phyloP scores from a whole-genome alignment of 2,329 filamentous ascomycete species.

The Colletotrichum spinosum region DNA sequence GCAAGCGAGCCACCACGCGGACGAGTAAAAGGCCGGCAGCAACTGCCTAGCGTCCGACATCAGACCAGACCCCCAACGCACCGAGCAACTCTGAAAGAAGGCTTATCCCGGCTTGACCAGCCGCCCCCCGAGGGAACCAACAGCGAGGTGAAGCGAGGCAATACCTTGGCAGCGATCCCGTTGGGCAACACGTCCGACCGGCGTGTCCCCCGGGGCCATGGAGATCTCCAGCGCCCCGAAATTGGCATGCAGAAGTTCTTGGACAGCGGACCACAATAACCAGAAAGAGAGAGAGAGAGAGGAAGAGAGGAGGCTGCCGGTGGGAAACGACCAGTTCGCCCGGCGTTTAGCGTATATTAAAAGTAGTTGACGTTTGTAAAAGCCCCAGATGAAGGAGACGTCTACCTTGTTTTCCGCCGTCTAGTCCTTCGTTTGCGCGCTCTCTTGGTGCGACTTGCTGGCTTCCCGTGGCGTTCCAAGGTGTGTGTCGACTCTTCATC shows the following conservation, averaged over 20 bases:
- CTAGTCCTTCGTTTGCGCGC: not conserved
- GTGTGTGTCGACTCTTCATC: conserved; percentile 1
- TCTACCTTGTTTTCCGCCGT: not conserved
- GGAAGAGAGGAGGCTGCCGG: no score
- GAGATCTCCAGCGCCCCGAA: conserved; percentile 6
- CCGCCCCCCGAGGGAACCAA: not conserved
- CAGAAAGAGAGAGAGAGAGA: no score
- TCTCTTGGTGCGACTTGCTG: conserved; percentile 4
- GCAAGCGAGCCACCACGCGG: not conserved
- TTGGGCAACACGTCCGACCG: conserved; percentile 24
- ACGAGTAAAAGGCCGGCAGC: not conserved
- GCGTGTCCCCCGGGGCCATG: conserved; percentile 1
- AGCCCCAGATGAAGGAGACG: conserved; percentile 3
- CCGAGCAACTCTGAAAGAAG: conserved; percentile 9
- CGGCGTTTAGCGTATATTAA: conserved; percentile 32
- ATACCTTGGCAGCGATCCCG: conserved; percentile 3
- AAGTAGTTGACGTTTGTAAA: conserved; percentile 13
- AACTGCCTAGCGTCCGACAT: conserved; percentile 1
- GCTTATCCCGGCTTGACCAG: conserved; percentile 4
- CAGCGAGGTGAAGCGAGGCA: not conserved
- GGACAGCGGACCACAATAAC: conserved; percentile 2
- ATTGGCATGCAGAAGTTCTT: conserved; percentile 25
- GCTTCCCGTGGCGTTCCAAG: not conserved
- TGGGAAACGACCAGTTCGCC: conserved; percentile 5
- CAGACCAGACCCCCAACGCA: conserved; percentile 10